These are phyloP conservation scores for Thelonectria blattea DNA, from an alignment of 2,329 filamentous ascomycete species.

Conservation along the genomic window DNA sequence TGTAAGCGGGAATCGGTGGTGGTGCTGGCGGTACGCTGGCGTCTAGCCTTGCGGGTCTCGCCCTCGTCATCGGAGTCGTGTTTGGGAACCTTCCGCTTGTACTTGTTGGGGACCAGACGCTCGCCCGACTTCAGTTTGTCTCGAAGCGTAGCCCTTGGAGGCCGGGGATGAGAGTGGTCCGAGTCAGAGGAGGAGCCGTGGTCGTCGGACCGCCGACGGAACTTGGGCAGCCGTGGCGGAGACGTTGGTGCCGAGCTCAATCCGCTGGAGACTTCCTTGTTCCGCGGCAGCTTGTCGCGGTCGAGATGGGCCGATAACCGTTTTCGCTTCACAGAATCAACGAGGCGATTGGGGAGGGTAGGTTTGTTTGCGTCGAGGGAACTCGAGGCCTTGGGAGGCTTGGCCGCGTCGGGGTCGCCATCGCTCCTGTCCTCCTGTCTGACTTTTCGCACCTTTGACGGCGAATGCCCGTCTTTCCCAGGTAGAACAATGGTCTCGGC, in stretches of 20 bases:
- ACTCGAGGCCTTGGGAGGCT: slow-evolving; percentile 42
- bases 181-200: slow-evolving; percentile 61
- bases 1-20: slow-evolving; percentile 44
- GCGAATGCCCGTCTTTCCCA: slow-evolving; percentile 68
- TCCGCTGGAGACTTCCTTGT: slow-evolving; percentile 61
- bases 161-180: slow-evolving; percentile 53
- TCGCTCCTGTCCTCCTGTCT: slow-evolving; percentile 70
- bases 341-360: slow-evolving; percentile 43
- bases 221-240: slow-evolving; percentile 49
- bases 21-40: slow-evolving; percentile 57
- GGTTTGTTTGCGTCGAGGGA: slow-evolving; percentile 45
- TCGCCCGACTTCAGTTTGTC: slow-evolving; percentile 57
- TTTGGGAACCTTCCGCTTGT: slow-evolving; percentile 61
- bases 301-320: slow-evolving; percentile 48
- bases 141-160: slow-evolving; percentile 52
- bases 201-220: slow-evolving; percentile 45
- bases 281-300: slow-evolving; percentile 48
- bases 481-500: slow-evolving; percentile 74
- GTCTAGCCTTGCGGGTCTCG: slow-evolving; percentile 59
- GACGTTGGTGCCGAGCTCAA: slow-evolving; percentile 66
- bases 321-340: slow-evolving; percentile 56
- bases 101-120: slow-evolving; percentile 55
- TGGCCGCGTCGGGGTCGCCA: slow-evolving; percentile 53
- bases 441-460: slow-evolving; percentile 67
- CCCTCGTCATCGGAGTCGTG: slow-evolving; percentile 64